Evolutionary conservation across 2,329 filamentous ascomycete genomes (phyloP).

Genomic region (Xylariaceae sp.): DNA sequence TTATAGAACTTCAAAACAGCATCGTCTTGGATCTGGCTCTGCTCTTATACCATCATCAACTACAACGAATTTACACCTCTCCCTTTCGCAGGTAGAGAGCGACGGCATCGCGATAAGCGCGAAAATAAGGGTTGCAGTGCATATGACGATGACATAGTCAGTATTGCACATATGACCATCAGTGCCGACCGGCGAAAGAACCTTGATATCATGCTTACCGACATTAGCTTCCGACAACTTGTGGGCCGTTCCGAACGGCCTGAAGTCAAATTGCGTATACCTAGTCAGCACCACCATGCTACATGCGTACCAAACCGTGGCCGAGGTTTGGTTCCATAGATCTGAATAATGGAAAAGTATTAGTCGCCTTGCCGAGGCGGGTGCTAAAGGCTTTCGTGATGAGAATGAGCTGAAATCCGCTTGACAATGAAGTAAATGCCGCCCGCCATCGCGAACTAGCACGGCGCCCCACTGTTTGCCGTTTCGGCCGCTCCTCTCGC

Average conservation of each 20-base stretch:
- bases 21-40: background rate
- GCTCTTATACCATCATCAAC: slow-evolving; percentile 16
- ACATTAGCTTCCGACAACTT: background rate
- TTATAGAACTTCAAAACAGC: no score
- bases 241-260: background rate
- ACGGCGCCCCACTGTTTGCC: background rate
- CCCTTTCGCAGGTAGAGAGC: background rate
- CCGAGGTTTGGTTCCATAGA: background rate
- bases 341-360: background rate
- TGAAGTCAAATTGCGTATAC: slow-evolving; percentile 7
- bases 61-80: background rate
- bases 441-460: background rate
- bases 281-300: no score
- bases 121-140: background rate
- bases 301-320: background rate
- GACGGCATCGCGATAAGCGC: background rate
- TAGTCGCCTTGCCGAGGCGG: no score
- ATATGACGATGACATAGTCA: background rate
- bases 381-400: background rate
- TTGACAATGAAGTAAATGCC: no score
- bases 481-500: slow-evolving; percentile 12
- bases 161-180: background rate
- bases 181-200: slow-evolving; percentile 4
- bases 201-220: slow-evolving; percentile 7
- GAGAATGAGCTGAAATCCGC: slow-evolving; percentile 4